Evolutionary conservation across 2,329 filamentous ascomycete genomes (phyloP), one percentile per base, ranked within the genome.

Genomic region (Ophiostoma montium): DNA sequence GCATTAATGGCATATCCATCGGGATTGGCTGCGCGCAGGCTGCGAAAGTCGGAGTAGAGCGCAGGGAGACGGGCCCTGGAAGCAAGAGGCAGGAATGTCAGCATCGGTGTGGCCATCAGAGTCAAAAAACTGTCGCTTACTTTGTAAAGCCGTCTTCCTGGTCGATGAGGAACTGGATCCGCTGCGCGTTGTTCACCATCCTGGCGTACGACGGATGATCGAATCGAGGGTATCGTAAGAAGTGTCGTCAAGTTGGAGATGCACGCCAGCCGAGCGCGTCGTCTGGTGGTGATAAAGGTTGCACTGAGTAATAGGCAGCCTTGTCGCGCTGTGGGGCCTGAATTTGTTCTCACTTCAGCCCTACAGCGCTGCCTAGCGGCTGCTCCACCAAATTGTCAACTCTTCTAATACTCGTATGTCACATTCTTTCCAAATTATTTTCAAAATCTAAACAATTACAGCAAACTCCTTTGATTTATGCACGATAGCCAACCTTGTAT

Each of bases 1-100:
- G 65, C 50, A 50, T 66, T 65, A 51, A 62, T 62, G 27, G 56
- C 43, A 49, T 59, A 50, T 50, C 56, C 46, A 45, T 58, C 55
- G 11, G 58, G 53, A 48, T 62, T 58, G 49, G 54, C 54, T 21
- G 55, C 44, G 23, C 53, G 54, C 41, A 59, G 54, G 53, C 55
- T 53, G 44, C 56, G 55, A 50, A 59, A 59, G 53, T 59, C 57
- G 13, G 58, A 58, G 50, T 59, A 59, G 30, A 60, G 56, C 9
- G 57, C 56, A 10, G 54, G 56, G 13, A 55, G 47, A n/a, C 59
- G 57, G 35, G 56, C 35, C 23, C 35, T 12, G 15, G 10, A 43
- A 23, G 13, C 10, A 15, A 15, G 9, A 8, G 5, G 13, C 9
- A 31, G 30, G 15, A 46, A 5, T 33, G 27, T n/a, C 2, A 8